Percentiles rank a stretch among this genome's conserved stretches.
Evolutionary conservation across 352 stramenopile genomes (phyloP).

Genomic region (Phytopythium mirpurense): DNA sequence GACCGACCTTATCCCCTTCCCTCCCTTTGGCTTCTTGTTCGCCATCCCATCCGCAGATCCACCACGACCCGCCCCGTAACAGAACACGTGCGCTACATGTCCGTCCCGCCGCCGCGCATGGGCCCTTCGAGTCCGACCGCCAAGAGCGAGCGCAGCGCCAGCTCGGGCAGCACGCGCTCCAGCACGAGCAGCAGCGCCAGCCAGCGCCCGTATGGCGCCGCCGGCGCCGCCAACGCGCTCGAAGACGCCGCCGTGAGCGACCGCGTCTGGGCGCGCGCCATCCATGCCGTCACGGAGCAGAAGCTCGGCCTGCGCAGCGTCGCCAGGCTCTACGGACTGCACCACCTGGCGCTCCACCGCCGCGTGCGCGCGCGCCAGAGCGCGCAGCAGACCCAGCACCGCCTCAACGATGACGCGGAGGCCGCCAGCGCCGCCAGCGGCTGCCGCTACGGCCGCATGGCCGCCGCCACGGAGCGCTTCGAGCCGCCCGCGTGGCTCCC

Average conservation of each 20-base stretch:
- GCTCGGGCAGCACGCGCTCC: slow-evolving; percentile 1
- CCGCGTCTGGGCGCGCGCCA: slow-evolving; percentile 52
- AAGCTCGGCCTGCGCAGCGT: slow-evolving; percentile 55
- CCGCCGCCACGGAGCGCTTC: slow-evolving; percentile 6
- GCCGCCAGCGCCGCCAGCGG: not conserved
- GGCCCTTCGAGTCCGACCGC: slow-evolving; percentile 1
- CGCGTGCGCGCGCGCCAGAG: slow-evolving; percentile 35
- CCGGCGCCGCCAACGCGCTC: not conserved
- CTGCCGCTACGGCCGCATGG: not conserved
- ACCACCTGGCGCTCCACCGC: slow-evolving; percentile 60
- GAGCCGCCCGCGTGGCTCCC: slow-evolving; percentile 17
- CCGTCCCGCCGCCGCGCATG: no score
- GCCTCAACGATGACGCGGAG: not conserved
- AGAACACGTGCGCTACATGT: no score
- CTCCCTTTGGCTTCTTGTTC: no score
- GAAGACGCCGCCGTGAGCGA: slow-evolving; percentile 22
- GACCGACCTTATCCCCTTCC: not conserved
- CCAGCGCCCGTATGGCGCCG: slow-evolving; percentile 11
- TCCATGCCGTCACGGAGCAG: slow-evolving; percentile 58
- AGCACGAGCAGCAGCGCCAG: slow-evolving; percentile 3
- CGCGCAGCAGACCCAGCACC: slow-evolving; percentile 7
- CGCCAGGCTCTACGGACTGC: slow-evolving; percentile 54
- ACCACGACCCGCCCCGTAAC: no score
- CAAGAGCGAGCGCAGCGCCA: slow-evolving; percentile 3
- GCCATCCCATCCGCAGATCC: no score